phyloP scores from a whole-genome alignment of 352 stramenopile species.

The Pythium utonaiense region DNA sequence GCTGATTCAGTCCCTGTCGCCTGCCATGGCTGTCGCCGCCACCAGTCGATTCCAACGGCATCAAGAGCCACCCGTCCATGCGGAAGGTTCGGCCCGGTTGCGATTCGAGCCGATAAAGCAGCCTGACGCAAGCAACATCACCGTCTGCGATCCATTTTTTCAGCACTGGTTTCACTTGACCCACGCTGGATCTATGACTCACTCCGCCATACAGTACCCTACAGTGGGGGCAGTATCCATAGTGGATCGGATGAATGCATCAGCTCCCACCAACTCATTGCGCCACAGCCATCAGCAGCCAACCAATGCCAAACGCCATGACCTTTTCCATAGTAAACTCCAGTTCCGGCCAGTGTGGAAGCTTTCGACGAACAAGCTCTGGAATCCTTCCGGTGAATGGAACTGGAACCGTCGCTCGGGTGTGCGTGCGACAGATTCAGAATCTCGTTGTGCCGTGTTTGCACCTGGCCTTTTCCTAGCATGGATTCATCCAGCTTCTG shows the following conservation, averaged over 20 bases:
- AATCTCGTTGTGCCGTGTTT: neutral
- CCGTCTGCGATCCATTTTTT: neutral
- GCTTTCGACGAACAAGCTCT: too few relatives aligned
- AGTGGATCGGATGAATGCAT: too few relatives aligned
- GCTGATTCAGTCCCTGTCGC: too few relatives aligned
- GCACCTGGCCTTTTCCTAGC: neutral
- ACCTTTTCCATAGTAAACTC: too few relatives aligned
- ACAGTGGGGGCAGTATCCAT: too few relatives aligned
- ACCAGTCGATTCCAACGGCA: neutral
- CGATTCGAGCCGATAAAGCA: neutral
- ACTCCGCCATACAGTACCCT: neutral
- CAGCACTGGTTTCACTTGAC: constrained; percentile 8
- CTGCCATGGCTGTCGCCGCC: too few relatives aligned
- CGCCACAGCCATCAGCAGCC: too few relatives aligned
- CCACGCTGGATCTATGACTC: neutral
- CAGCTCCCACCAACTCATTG: too few relatives aligned
- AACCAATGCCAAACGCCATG: too few relatives aligned
- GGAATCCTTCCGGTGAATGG: neutral
- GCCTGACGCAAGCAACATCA: neutral
- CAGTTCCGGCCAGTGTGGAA: neutral
- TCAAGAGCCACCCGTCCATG: neutral
- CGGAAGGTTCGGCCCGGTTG: neutral
- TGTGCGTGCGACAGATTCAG: neutral
- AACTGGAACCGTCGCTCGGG: too few relatives aligned
- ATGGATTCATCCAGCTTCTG: neutral